Evolutionary conservation across 2,329 filamentous ascomycete species (phyloP).

Genomic region (Rhinocladiella similis): DNA sequence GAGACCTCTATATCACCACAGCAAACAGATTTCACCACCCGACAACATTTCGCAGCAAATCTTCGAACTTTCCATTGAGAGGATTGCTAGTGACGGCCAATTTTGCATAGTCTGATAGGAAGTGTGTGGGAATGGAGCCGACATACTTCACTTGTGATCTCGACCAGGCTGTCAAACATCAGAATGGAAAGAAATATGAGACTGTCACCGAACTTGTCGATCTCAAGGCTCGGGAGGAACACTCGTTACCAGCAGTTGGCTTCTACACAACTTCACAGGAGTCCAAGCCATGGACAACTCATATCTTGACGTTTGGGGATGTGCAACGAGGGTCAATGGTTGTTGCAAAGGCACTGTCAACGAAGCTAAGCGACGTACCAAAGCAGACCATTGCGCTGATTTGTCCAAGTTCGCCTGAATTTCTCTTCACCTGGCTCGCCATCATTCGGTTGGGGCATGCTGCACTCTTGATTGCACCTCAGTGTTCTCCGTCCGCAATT

Average conservation of each 20-base stretch:
- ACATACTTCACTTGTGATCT: conserved; percentile 65
- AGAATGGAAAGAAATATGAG: conserved; percentile 33
- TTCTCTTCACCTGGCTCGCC: conserved; percentile 61
- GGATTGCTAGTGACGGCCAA: no score
- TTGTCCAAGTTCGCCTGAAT: conserved; percentile 57
- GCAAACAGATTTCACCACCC: no score
- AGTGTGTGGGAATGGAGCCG: conserved; percentile 13
- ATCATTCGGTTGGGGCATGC: conserved; percentile 57
- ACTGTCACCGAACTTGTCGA: conserved; percentile 55
- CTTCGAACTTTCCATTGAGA: no score
- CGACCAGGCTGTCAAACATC: conserved; percentile 52
- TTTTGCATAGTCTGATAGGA: no score
- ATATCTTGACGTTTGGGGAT: conserved; percentile 18
- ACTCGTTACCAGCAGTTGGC: conserved; percentile 50
- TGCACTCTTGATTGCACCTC: conserved; percentile 59
- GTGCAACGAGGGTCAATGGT: conserved; percentile 1
- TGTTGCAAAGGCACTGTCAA: conserved; percentile 20
- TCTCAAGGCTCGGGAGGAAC: conserved; percentile 43
- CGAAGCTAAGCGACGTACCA: conserved; percentile 15
- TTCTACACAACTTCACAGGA: conserved; percentile 36
- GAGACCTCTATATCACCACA: no score
- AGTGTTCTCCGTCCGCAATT: conserved; percentile 49
- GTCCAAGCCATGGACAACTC: background rate
- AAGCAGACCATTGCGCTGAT: conserved; percentile 52
- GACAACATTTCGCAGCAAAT: no score